phyloP scores from a whole-genome alignment of 2,329 filamentous ascomycete species.

The Paracorniculantispora psalliotae region DNA sequence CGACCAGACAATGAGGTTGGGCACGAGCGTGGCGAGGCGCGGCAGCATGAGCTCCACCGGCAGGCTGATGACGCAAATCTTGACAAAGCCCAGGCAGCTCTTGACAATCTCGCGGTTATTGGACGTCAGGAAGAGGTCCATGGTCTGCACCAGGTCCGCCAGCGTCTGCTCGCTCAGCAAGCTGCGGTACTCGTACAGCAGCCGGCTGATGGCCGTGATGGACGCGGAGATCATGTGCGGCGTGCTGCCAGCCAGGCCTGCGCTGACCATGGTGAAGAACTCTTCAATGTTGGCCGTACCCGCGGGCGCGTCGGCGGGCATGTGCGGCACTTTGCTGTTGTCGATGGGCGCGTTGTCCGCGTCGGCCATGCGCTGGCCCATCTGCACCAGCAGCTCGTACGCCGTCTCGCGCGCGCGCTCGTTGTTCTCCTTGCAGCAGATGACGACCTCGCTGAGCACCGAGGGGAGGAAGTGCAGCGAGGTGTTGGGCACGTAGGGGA shows the following conservation, averaged over 20 bases:
- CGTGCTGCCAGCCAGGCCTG: conserved; percentile 84
- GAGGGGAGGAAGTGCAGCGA: conserved; percentile 91
- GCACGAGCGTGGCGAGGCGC: conserved; percentile 70
- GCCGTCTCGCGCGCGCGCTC: conserved; percentile 86
- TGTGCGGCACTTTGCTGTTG: conserved; percentile 81
- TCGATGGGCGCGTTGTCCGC: conserved; percentile 69
- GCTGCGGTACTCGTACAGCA: conserved; percentile 84
- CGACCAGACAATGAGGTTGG: conserved; percentile 91
- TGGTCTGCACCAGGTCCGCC: conserved; percentile 82
- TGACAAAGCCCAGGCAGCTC: conserved; percentile 91
- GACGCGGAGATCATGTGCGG: conserved; percentile 97
- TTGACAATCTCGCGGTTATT: conserved; percentile 97
- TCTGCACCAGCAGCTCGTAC: conserved; percentile 83
- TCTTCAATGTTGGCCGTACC: conserved; percentile 83
- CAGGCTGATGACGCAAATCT: conserved; percentile 85
- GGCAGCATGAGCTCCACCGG: conserved; percentile 74
- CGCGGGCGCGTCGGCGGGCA: conserved; percentile 73
- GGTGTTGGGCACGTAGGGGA: conserved; percentile 69
- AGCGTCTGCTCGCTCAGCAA: conserved; percentile 65
- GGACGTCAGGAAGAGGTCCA: conserved; percentile 92
- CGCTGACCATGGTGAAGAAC: conserved; percentile 97
- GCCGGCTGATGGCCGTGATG: conserved; percentile 90
- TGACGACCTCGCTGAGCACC: conserved; percentile 88
- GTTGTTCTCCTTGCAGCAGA: conserved; percentile 96
- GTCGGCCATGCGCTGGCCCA: conserved; percentile 72